Base-by-base conservation (phyloP, 139 green algal genomes). In the Chlorella sp. region DNA sequence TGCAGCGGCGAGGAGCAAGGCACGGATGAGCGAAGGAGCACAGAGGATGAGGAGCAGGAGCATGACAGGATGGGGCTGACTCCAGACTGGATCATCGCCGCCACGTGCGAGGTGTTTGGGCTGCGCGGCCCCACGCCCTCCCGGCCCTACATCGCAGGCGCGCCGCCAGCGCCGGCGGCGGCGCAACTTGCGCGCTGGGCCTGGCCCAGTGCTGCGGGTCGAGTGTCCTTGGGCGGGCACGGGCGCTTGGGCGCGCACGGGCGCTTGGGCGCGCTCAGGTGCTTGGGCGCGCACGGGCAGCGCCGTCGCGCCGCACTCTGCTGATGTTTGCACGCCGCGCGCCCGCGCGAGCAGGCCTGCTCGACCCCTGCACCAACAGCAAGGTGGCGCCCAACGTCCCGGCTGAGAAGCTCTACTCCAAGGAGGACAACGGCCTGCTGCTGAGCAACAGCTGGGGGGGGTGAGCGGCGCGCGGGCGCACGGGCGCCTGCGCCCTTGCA, bases 291-390 rank as follows among this genome's bases (percentile, higher is more conserved):
- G 14, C 14, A 27, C 14, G 46, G 46, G 17, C 46, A 17, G 46
- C 46, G 14, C 14, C 17, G 46, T 17, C 46, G 14, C 17, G 17
- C 17, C 17, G 14, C 14, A 17, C 46, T 55, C 17, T 17, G 14
- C 46, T 55, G 14, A 14, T 17, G 14, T 14, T 17, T 55, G 46
- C 46, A 14, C 46, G 14, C 17, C 14, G 17, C 17, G 46, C 17
- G 46, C 46, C 46, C 46, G 14, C 14, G 46, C 46, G 46, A 14
- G 14, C 23, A 15, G 67, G 59, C 35, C 80, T 97, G 72, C 87
- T 96, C 48, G 92, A 96, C 83, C 92, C 92, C 21, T 96, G 91
- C 87, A 94, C 91, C 75, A 96, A 96, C 86, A 86, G 75, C 58
- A 76, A 89, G 77, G 33, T 82, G 11, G 81, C 83, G 27, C 91